These are phyloP conservation scores for Alternaria gaisen DNA, from an alignment of 2,329 filamentous ascomycete species.

Conservation along the genomic window DNA sequence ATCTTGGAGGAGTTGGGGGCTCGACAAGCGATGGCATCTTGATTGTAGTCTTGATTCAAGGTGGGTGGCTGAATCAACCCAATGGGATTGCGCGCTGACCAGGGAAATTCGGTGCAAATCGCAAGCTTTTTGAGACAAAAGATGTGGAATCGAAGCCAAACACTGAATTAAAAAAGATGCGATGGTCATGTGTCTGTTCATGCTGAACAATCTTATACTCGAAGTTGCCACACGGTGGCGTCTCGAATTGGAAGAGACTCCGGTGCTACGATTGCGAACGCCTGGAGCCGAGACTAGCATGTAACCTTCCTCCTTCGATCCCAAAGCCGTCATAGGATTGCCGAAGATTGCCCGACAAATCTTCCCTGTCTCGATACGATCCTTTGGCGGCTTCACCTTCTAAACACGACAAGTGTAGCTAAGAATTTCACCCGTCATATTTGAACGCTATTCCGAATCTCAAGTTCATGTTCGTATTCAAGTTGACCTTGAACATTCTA, in stretches of 20 bases:
- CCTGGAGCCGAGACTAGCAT: background rate
- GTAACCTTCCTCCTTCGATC: background rate
- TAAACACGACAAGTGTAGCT: background rate
- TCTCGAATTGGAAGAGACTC: too few species aligned
- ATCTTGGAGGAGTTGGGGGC: background rate
- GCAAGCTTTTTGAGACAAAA: too few species aligned
- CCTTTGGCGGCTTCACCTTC: background rate
- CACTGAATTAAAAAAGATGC: too few species aligned
- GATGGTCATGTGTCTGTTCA: too few species aligned
- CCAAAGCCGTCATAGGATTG: background rate
- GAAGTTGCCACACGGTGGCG: too few species aligned
- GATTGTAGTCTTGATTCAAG: background rate
- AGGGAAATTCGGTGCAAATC: too few species aligned
- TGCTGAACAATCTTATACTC: too few species aligned
- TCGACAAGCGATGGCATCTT: slow-evolving; percentile 17
- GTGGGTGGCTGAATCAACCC: background rate
- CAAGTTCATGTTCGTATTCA: too few species aligned
- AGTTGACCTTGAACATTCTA: too few species aligned
- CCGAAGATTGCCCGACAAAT: background rate
- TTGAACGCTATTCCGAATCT: background rate
- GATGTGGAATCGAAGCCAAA: too few species aligned
- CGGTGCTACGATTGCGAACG: background rate
- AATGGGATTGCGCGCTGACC: too few species aligned
- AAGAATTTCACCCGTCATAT: background rate
- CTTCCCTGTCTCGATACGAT: background rate